Base-by-base conservation (phyloP, 2,329 filamentous ascomycete species). In the Verticillium longisporum region DNA sequence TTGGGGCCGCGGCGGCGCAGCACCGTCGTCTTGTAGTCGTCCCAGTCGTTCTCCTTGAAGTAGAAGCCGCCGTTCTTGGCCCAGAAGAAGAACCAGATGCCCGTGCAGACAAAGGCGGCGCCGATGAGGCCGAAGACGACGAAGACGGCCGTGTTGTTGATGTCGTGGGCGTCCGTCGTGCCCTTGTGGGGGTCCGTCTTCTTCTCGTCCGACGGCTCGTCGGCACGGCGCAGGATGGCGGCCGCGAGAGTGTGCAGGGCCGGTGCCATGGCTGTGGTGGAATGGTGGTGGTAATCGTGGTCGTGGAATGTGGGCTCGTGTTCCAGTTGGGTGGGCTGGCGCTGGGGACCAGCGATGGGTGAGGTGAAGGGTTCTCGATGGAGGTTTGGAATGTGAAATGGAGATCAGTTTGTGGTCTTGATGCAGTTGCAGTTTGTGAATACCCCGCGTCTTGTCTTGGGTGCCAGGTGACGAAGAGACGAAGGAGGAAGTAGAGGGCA, bases 61-160 rank as follows among this genome's bases (percentile, higher is more conserved):
- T 90, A 80, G 78, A 98, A 97, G 14, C 95, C 95, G 64, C 95
- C 95, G 68, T 98, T 97, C 77, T 90, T 94, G 61, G 94, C 94
- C 90, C 91, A 96, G 83, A 96, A 96, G 83, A 99, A 98, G 83
- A 99, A 97, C 93, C 95, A 99, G 71, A 98, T 92, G 31, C 83
- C 85, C 0, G 81, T 84, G 3, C 90, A 62, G 31, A 95, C 89
- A 71, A 98, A 89, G 36, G 78, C 85, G 0, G 87, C 87, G 37
- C 91, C 92, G 59, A 98, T 86, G 18, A 97, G 74, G 11, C 90
- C 94, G 72, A 98, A 97, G 1, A 98, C 79, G 0, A 89, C 88
- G 71, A 98, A 90, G 68, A 97, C 86, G 62, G 87, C 90, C 21
- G 81, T 83, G 70, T 88, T 88, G 75, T 83, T 86, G 74, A 87